Conservation (phyloP, 2,329 filamentous ascomycete species). For the Diaporthe destruens region DNA sequence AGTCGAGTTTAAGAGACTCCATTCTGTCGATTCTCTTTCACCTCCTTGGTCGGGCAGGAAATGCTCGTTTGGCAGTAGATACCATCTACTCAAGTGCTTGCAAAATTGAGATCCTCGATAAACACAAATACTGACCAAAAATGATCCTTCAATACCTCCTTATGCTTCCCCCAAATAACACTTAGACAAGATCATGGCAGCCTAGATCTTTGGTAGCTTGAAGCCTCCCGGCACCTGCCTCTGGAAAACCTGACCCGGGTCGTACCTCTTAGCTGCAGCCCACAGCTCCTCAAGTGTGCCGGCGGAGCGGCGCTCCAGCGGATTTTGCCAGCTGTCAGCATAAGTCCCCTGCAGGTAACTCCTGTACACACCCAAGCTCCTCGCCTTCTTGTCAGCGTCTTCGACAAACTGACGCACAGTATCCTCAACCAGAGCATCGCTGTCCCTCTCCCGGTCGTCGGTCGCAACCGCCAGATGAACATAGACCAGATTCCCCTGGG, state of each 20-base stretch:
- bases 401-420: background rate
- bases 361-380: background rate
- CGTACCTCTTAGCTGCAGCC: conserved; percentile 10
- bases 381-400: background rate
- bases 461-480: conserved; percentile 10
- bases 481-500: background rate
- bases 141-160: background rate
- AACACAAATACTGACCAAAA: background rate
- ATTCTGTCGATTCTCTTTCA: too few species aligned
- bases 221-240: conserved; percentile 12
- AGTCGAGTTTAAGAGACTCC: too few species aligned
- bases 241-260: conserved; percentile 18
- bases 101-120: background rate
- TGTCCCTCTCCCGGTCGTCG: background rate
- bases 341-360: conserved; percentile 12
- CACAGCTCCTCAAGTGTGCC: conserved; percentile 7
- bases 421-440: background rate
- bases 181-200: background rate
- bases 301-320: conserved; percentile 13
- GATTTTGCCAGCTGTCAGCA: conserved; percentile 18
- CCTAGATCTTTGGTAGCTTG: background rate
- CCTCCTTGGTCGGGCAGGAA: too few species aligned
- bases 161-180: background rate
- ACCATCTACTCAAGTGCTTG: too few species aligned
- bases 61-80: too few species aligned